phyloP scores from a whole-genome alignment of 2,329 filamentous ascomycete species.

The Bipolaris bicolor region DNA sequence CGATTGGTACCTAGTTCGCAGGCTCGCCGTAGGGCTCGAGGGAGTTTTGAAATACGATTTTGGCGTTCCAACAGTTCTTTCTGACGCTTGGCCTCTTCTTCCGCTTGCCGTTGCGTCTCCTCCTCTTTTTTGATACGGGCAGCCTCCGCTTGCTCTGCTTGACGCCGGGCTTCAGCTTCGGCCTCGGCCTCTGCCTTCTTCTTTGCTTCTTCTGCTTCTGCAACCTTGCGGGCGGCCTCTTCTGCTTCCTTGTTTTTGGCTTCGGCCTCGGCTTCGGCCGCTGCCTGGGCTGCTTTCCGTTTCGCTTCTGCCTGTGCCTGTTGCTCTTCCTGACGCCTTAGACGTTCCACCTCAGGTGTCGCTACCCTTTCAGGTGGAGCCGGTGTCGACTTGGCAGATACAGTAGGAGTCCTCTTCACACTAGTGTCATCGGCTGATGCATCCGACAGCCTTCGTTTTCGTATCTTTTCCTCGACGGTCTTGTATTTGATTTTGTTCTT shows the following conservation, averaged over 20 bases:
- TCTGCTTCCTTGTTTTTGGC: slow-evolving; percentile 36
- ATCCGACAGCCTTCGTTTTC: slow-evolving; percentile 41
- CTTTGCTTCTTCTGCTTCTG: slow-evolving; percentile 38
- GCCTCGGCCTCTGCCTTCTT: slow-evolving; percentile 41
- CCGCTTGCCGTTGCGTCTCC: slow-evolving; percentile 35
- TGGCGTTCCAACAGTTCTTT: slow-evolving; percentile 41
- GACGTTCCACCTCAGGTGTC: slow-evolving; percentile 43
- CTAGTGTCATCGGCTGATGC: slow-evolving; percentile 39
- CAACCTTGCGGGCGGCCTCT: slow-evolving; percentile 37
- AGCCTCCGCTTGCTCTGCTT: slow-evolving; percentile 43
- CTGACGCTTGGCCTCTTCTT: slow-evolving; percentile 39
- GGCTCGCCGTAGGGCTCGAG: slow-evolving; percentile 45
- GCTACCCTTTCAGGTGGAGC: slow-evolving; percentile 43
- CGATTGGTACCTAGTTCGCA: slow-evolving; percentile 47
- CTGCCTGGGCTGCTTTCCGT: slow-evolving; percentile 30
- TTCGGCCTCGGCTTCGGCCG: slow-evolving; percentile 34
- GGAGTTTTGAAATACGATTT: slow-evolving; percentile 44
- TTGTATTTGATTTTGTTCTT: slow-evolving; percentile 45
- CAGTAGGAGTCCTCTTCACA: slow-evolving; percentile 42
- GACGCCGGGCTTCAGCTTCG: slow-evolving; percentile 29
- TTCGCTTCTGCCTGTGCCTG: slow-evolving; percentile 36
- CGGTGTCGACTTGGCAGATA: slow-evolving; percentile 45
- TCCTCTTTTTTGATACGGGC: slow-evolving; percentile 42
- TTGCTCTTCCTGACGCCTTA: slow-evolving; percentile 45
- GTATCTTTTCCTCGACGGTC: slow-evolving; percentile 41